A percentile compares a stretch with the other conserved stretches of the same genome.
Conservation (phyloP, 2,329 filamentous ascomycete species). For the Phoma sp. region DNA sequence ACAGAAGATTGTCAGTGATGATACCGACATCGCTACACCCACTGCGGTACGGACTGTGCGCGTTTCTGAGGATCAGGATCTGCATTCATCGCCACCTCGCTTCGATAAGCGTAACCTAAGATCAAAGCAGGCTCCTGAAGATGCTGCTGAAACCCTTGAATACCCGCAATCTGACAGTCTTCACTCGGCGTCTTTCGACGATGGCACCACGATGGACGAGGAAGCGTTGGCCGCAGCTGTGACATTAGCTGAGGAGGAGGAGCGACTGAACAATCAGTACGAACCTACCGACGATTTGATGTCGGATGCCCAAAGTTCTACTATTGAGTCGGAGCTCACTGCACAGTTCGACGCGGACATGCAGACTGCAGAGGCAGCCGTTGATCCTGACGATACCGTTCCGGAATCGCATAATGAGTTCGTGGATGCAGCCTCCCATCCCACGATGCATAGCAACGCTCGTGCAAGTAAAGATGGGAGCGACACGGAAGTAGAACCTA, state of each 20-base stretch:
- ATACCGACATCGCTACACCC: slow-evolving; percentile 36
- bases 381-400: slow-evolving; percentile 10
- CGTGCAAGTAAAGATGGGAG: slow-evolving; percentile 15
- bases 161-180: slow-evolving; percentile 23
- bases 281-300: slow-evolving; percentile 18
- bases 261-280: slow-evolving; percentile 3
- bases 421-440: slow-evolving; percentile 34
- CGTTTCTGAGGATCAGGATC: slow-evolving; percentile 31
- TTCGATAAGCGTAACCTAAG: slow-evolving; percentile 22
- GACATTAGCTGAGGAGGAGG: slow-evolving; percentile 6
- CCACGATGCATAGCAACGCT: background rate
- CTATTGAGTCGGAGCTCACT: slow-evolving; percentile 41
- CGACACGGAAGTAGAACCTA: slow-evolving; percentile 33
- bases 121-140: background rate
- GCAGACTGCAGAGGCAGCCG: slow-evolving; percentile 19
- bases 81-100: slow-evolving; percentile 46
- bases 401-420: slow-evolving; percentile 29
- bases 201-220: slow-evolving; percentile 43
- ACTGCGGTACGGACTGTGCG: slow-evolving; percentile 33
- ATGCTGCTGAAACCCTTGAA: slow-evolving; percentile 26
- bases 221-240: slow-evolving; percentile 26
- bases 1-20: slow-evolving; percentile 34
- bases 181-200: slow-evolving; percentile 36
- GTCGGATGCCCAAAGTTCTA: slow-evolving; percentile 39
- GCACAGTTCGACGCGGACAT: slow-evolving; percentile 46